Base-by-base conservation (phyloP, 2,329 filamentous ascomycete species). In the Westerdykella aurantiaca region DNA sequence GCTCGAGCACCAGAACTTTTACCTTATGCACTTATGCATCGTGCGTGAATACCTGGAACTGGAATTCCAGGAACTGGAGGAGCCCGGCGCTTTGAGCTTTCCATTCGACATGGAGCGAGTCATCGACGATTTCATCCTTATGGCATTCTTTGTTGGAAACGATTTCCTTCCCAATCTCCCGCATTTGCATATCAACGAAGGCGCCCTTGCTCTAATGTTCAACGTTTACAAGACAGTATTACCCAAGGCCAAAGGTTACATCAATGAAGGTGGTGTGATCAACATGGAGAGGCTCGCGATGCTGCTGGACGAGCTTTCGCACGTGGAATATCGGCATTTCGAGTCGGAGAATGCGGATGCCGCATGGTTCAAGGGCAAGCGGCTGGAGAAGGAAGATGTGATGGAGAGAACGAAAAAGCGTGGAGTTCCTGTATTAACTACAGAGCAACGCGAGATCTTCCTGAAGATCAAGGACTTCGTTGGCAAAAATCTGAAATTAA, bases 61-160 rank as follows among this genome's bases (percentile, higher is more conserved):
- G 65, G 93, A 98, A 65, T 98, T 98, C 63, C 90, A 96, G 68
- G 90, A 96, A 52, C 72, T 98, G 55, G 83, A 93, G 67, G 72
- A 83, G 60, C 79, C 85, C 17, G 85, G 83, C 14, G 73, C 75
- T 56, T 74, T 95, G 55, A 76, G 73, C 34, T 90, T 96, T 58
- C 74, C 81, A 39, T 98, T 94, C 63, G 86, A 98, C 63, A 85
- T 98, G 77, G 93, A 98, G 73, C 82, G 86, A 51, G 82, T 98
- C 61, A 97, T 98, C 71, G 93, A 98, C 66, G 93, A 98, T 74
- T 98, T 98, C 69, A 97, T 98, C 64, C 80, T 98, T 48, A 96
- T 98, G 89, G 91, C 90, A 38, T 98, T 98, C 73, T 98, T 98
- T 68, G 88, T 98, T 59, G 93, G 93, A 64, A 98, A 98, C 69